phyloP scores from a whole-genome alignment of 2,329 filamentous ascomycete genomes.

The Rhynchosporium secalis region DNA sequence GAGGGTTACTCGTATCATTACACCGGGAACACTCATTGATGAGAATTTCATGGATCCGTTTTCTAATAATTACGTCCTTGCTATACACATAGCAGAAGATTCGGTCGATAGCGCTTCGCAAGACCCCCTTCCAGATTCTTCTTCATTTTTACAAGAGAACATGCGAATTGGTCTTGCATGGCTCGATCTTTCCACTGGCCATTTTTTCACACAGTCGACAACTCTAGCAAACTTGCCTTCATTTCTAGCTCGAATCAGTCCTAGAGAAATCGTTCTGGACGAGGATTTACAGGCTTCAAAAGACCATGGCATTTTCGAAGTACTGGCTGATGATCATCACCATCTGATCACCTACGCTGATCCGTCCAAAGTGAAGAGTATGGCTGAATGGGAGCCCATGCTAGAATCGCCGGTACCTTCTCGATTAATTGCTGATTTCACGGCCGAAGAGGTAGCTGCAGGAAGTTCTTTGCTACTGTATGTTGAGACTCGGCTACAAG shows the following conservation, averaged over 20 bases:
- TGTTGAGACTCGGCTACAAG: slow-evolving; percentile 75
- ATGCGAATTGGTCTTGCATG: slow-evolving; percentile 76
- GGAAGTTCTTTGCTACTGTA: slow-evolving; percentile 83
- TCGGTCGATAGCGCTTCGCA: background rate
- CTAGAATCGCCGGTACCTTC: slow-evolving; percentile 70
- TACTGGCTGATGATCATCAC: slow-evolving; percentile 74
- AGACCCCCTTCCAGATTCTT: slow-evolving; percentile 14
- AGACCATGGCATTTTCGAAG: slow-evolving; percentile 61
- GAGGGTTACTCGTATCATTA: slow-evolving; percentile 82
- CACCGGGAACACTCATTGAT: slow-evolving; percentile 92
- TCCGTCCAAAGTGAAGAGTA: slow-evolving; percentile 42
- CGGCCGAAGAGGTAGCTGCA: slow-evolving; percentile 68
- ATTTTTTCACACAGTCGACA: slow-evolving; percentile 83
- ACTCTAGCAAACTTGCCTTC: slow-evolving; percentile 73
- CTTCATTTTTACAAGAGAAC: slow-evolving; percentile 11
- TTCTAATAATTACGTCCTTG: slow-evolving; percentile 89
- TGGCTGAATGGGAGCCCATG: slow-evolving; percentile 67
- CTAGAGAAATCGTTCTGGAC: slow-evolving; percentile 81
- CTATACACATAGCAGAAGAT: slow-evolving; percentile 60
- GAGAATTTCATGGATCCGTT: slow-evolving; percentile 96
- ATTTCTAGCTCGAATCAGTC: slow-evolving; percentile 77
- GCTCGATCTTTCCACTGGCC: slow-evolving; percentile 92
- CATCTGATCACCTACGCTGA: slow-evolving; percentile 74
- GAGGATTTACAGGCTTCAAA: slow-evolving; percentile 58
- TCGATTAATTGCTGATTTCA: slow-evolving; percentile 58